Evolutionary conservation across 129 eudicot species (phyloP).

Genomic region (Saposhnikovia divaricata): DNA sequence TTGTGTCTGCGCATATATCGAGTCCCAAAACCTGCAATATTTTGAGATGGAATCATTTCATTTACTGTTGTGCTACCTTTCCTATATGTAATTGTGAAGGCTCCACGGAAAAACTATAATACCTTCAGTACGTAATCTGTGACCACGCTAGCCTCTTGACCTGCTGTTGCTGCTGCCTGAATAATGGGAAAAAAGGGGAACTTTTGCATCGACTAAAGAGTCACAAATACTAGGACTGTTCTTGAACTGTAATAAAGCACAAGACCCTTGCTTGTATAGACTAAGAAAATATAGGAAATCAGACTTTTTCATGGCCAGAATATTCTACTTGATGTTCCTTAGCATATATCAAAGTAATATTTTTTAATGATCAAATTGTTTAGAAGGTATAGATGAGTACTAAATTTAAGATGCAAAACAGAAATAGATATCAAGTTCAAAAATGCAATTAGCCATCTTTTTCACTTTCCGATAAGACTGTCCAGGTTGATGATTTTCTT

Average conservation of each 20-base stretch:
- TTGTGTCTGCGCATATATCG: constrained; percentile 75
- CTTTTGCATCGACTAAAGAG: not conserved
- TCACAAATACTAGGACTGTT: not conserved
- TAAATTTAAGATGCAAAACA: not conserved
- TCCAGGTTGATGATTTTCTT: not conserved
- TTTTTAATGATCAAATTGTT: not conserved
- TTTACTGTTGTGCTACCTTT: not conserved
- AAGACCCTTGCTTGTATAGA: not conserved
- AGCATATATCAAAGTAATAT: not conserved
- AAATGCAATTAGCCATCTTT: not conserved
- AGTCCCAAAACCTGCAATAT: constrained; percentile 59
- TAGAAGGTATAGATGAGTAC: not conserved
- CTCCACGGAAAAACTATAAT: not conserved
- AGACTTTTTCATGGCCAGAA: not conserved
- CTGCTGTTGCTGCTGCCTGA: constrained; percentile 73
- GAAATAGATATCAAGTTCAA: not conserved
- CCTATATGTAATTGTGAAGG: not conserved
- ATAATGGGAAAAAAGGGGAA: constrained; percentile 1
- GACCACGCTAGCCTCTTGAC: constrained; percentile 66
- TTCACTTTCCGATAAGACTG: not conserved
- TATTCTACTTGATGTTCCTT: not conserved
- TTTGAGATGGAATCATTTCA: not conserved
- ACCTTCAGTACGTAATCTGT: constrained; percentile 85
- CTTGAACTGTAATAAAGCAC: constrained; percentile 1
- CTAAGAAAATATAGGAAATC: not conserved